Evolutionary conservation across 805 yeast species (phyloP), one percentile per base, ranked within the genome.

Genomic region (Debaryomyces prosopidis): DNA sequence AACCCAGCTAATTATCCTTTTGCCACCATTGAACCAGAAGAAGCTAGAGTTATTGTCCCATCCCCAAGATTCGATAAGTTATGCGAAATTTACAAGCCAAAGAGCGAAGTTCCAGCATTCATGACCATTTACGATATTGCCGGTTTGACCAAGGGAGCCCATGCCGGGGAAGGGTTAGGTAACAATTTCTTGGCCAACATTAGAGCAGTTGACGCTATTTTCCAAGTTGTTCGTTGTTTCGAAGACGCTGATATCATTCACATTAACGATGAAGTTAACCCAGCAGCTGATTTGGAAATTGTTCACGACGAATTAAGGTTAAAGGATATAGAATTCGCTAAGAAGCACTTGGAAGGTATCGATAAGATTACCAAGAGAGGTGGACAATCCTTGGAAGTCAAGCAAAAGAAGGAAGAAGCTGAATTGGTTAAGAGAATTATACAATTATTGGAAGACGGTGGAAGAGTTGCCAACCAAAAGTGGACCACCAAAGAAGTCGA

Each of bases 21-120:
- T 66, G 99, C 99, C 36, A 92, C 99, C 45, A 89, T 89, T 65
- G 97, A 92, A 58, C 98, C 99, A 44, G 98, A 94, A 74, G 97
- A 92, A 75, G 97, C 98, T 39, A 83, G 96, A 66, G 96, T 92
- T 44, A 82, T 84, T 54, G 98, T 94, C 49, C 97, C 97, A 59
- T 88, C 96, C 49, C 80, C 86, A 50, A 83, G 96, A 66, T 83
- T 94, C 60, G 96, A 92, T 59, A 79, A 76, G 50, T 78, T 94
- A 43, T 78, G 80, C 59, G 80, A 80, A 42, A 71, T 86, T 59
- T 94, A 89, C 78, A 78, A 80, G 48, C 92, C 97, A 49, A 87
- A 89, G 60, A 80, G 87, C 57, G 82, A 82, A 64, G 90, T 92
- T 48, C 97, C 97, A 48, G 97, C 98, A 14, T 85, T 79, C 64